Evolutionary conservation across 306 rosid genomes (phyloP), one percentile per base, ranked within the genome.

Genomic region (Cicer cuneatum): DNA sequence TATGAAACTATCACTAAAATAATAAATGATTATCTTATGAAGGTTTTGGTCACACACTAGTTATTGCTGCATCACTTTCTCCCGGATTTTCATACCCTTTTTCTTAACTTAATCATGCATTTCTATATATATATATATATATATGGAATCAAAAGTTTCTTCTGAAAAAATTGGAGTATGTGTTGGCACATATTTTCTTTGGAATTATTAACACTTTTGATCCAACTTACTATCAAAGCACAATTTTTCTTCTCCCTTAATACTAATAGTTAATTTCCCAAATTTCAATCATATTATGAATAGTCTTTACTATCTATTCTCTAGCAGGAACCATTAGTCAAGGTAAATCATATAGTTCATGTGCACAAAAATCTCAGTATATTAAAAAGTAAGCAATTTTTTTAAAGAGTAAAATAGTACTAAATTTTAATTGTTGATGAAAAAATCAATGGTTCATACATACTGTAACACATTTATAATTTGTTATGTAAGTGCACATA

Each of bases 31-130:
- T 71, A 59, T 69, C 54, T 49, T 65, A 66, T 66, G 35, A 76
- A 59, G 58, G n/a, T 72, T 59, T 72, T 71, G 84, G 65, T 47
- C 42, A 67, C 73, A 64, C 41, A 59, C 69, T 73, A 69, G 51
- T 38, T 59, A 52, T 73, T 69, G 81, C 51, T 41, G 60, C 76
- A 81, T 81, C 64, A 77, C 75, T 77, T 81, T 80, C 78, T 68
- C 57, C 61, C 63, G 12, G 78, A 80, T 76, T 75, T 74, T 35
- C 53, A 48, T 48, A 12, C 47, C 71, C 40, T 78, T 81, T 81
- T 81, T 81, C 48, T 70, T 62, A 73, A 56, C 57, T 60, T 38
- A 72, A 66, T 66, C 71, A 54, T 47, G 48, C 52, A 72, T 59
- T 10, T 61, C 11, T 51, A 12, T 47, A 10, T 54, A 29, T 39